A percentile compares a stretch with the other conserved stretches of the same genome.
phyloP scores from a whole-genome alignment of 2,329 filamentous ascomycete genomes.

The Aspergillus puulaauensis region DNA sequence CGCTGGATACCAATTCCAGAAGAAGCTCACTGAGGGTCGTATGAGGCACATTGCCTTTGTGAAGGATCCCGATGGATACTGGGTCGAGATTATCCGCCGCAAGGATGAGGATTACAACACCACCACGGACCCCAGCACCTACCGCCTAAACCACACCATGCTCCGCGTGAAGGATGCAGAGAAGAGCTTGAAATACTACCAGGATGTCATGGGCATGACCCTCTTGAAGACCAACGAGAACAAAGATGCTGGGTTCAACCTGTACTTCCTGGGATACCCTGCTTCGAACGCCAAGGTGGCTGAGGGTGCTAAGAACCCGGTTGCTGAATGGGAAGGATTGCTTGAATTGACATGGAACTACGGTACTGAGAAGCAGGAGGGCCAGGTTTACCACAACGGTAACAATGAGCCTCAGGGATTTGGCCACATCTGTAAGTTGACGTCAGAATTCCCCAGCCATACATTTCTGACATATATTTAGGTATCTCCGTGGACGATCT shows the following conservation, averaged over 20 bases:
- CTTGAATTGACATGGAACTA: conserved; percentile 87
- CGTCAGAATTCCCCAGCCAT: not conserved
- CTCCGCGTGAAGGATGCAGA: conserved; percentile 83
- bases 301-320: conserved; percentile 53
- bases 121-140: conserved; percentile 71
- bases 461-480: conserved; percentile 28
- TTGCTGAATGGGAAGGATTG: conserved; percentile 73
- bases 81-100: conserved; percentile 61
- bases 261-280: conserved; percentile 89
- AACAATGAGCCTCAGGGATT: conserved; percentile 92
- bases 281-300: conserved; percentile 55
- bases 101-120: conserved; percentile 71
- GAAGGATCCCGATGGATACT: conserved; percentile 83
- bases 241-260: conserved; percentile 71
- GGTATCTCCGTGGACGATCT: conserved; percentile 81
- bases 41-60: conserved; percentile 89
- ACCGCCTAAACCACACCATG: conserved; percentile 72
- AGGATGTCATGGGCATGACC: conserved; percentile 86
- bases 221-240: conserved; percentile 73
- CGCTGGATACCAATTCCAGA: conserved; percentile 90
- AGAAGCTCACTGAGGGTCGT: conserved; percentile 84
- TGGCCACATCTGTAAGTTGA: conserved; percentile 76
- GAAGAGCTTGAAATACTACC: conserved; percentile 74
- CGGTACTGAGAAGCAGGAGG: conserved; percentile 72
- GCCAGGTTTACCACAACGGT: conserved; percentile 86